Evolutionary conservation across 2,329 filamentous ascomycete genomes (phyloP), one percentile per base, ranked within the genome.

Genomic region (Microsporum canis): DNA sequence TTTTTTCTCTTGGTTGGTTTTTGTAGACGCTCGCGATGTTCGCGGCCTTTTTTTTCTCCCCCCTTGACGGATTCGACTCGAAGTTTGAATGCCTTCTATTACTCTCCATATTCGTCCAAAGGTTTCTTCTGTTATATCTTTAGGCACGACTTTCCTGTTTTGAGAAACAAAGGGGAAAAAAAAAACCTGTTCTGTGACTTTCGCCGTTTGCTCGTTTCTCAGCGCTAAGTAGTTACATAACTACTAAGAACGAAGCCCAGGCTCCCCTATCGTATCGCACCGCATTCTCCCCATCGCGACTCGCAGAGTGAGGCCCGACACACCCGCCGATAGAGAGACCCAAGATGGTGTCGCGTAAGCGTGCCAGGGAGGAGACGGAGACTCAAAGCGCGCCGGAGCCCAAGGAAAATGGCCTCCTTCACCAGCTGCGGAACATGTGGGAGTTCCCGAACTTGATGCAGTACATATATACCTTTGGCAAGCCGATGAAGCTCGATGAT

Each of bases 361-460:
- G 80, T 71, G 77, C 72, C 67, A 75, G 78, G 70, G 80, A 80
- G 68, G 81, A 83, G 70, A 78, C 78, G 72, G 82, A 82, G 70
- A 75, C 77, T 65, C 72, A 69, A 69, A 75, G 72, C 64, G 61
- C 65, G 29, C 59, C 65, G 23, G 69, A 73, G 33, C 31, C 14
- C 29, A 51, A 68, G 68, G 74, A 76, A 62, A 67, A 70, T 61
- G 72, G 71, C 36, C 68, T 84, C 60, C 78, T 95, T 33, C 77
- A 84, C 62, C 85, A 81, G 66, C 82, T 97, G 66, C 85, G 92
- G 65, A 94, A 89, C 71, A 91, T 89, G 81, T 97, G 92, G 91
- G 88, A 96, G 74, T 96, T 97, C 75, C 89, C 92, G 63, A 92
- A 91, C 70, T 78, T 97, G 5, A 91, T 88, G 76, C 92, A 99